These are phyloP conservation scores for Sabuloglossum arenarium DNA, from an alignment of 495 filamentous ascomycete species.

Conservation along the genomic window DNA sequence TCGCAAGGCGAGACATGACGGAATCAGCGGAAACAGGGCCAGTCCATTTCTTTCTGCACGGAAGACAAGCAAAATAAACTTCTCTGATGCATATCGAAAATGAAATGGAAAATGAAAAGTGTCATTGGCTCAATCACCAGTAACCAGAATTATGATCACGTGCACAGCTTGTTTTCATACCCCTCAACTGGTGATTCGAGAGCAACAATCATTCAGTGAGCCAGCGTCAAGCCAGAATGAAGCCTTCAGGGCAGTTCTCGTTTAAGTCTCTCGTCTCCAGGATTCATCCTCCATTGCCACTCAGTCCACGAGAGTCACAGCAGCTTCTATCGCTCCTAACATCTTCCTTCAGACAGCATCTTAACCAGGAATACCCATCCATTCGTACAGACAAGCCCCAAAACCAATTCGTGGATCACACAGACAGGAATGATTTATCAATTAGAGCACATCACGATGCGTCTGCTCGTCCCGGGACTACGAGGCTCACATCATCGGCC, in stretches of 20 bases:
- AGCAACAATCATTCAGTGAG: not conserved
- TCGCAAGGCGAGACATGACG: not conserved
- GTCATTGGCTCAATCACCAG: too few relatives aligned
- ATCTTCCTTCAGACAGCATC: slow-evolving; percentile 50
- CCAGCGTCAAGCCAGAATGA: not conserved
- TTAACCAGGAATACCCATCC: slow-evolving; percentile 39
- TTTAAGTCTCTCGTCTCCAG: slow-evolving; percentile 15
- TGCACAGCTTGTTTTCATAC: too few relatives aligned
- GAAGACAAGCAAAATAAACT: not conserved
- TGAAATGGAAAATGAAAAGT: too few relatives aligned
- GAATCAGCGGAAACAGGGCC: too few relatives aligned
- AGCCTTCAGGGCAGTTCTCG: not conserved
- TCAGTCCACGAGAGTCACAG: slow-evolving; percentile 40
- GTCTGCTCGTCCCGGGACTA: not conserved
- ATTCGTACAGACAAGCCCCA: slow-evolving; percentile 3
- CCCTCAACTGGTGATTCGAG: too few relatives aligned
- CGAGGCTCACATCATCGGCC: slow-evolving; percentile 9
- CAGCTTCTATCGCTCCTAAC: slow-evolving; percentile 50
- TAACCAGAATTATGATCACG: too few relatives aligned
- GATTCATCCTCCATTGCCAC: slow-evolving; percentile 49
- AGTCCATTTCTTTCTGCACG: not conserved
- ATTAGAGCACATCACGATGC: slow-evolving; percentile 11
- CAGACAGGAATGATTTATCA: slow-evolving; percentile 11
- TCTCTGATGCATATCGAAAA: too few relatives aligned
- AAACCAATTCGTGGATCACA: slow-evolving; percentile 4